Base-by-base conservation (phyloP, 192 early-diverging fungal species). In the Coemansia sp. region DNA sequence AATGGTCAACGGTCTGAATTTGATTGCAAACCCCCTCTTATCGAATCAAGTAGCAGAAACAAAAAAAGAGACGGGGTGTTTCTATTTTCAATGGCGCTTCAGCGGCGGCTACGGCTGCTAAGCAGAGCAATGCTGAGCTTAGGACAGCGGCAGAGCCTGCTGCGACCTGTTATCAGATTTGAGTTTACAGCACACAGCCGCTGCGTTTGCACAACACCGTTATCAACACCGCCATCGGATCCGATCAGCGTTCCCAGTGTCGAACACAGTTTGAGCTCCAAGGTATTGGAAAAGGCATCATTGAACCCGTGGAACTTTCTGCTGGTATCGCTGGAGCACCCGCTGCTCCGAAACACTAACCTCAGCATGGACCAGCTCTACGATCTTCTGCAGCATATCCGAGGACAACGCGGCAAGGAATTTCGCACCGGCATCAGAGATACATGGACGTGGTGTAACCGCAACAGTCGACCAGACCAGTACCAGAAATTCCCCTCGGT, bases 11-110 rank as follows among this genome's bases (percentile, higher is more conserved):
- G 22, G 22, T 25, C 22, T 25, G 22, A 25, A 25, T 25, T 25
- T 25, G 22, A 25, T 25, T 25, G 22, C 22, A 25, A 25, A 25
- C 22, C 22, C 22, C 22, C 22, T 25, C 22, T 1, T 25, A 25
- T 25, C 22, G 22, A 25, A 25, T 25, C 22, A 25, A 25, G 22
- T 25, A 25, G 22, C 22, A 25, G 22, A 25, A 25, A 25, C 22
- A 25, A 25, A 25, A 25, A 25, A 25, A 25, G 22, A 25, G 22
- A 25, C 22, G 22, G 22, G 22, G 22, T 25, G 22, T 38, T 38
- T 45, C 14, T 55, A 4, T 31, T 30, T 55, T 55, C 29, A 55
- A 55, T 55, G 52, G 36, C 34, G 56, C 56, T 59, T n/a, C 56
- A 33, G 31, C 31, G 56, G 56, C 56, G 33, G 4, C 33, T 34